Conservation (phyloP, 495 filamentous ascomycete species). For the Chaetomium tenue region DNA sequence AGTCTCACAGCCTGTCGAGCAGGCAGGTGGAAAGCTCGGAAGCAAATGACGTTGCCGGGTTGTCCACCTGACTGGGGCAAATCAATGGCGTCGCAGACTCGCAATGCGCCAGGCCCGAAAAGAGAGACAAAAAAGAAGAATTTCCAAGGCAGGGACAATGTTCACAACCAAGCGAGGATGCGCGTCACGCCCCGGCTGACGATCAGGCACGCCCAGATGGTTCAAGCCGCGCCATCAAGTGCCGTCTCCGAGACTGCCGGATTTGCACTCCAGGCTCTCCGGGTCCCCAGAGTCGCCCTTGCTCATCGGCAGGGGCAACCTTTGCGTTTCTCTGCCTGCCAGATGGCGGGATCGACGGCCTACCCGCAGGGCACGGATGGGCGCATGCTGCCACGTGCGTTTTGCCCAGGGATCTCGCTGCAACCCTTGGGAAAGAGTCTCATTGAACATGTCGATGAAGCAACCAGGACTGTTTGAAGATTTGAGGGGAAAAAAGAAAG, state of each 20-base stretch:
- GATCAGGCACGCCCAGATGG: constrained; percentile 18
- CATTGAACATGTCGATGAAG: too few relatives aligned
- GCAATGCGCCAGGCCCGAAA: not conserved
- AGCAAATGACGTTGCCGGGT: constrained; percentile 30
- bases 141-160: not conserved
- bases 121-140: constrained; percentile 6
- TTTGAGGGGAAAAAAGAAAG: too few relatives aligned
- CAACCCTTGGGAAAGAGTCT: too few relatives aligned
- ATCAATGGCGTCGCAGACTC: not conserved
- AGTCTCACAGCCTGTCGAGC: not conserved
- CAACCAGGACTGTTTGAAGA: too few relatives aligned
- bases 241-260: constrained; percentile 11
- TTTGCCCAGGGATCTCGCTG: too few relatives aligned
- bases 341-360: too few relatives aligned
- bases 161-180: not conserved
- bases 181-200: not conserved
- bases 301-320: not conserved
- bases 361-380: too few relatives aligned
- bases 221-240: constrained; percentile 2
- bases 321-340: not conserved
- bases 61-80: constrained; percentile 12
- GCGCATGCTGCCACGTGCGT: too few relatives aligned
- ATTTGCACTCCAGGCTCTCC: not conserved
- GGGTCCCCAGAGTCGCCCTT: not conserved
- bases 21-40: constrained; percentile 22